Evolutionary conservation across 495 filamentous ascomycete species (phyloP).

Genomic region (Patellaria atrata): DNA sequence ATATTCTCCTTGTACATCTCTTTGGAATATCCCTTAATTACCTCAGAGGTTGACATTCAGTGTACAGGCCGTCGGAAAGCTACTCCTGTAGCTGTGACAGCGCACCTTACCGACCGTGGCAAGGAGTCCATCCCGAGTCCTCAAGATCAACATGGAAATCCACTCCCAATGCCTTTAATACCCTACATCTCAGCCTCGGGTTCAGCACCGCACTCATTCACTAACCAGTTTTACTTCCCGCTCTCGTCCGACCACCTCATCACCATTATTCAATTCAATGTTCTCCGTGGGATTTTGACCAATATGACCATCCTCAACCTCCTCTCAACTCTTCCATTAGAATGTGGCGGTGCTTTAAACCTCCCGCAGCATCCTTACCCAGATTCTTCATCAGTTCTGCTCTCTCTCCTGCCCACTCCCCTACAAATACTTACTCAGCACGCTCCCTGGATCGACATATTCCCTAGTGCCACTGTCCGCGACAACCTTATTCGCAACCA

Average conservation of each 20-base stretch:
- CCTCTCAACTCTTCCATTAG: conserved; percentile 16
- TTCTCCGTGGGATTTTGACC: conserved; percentile 22
- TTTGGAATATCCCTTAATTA: too few relatives aligned
- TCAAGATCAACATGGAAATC: too few relatives aligned
- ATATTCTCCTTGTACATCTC: too few relatives aligned
- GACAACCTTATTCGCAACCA: conserved; percentile 6
- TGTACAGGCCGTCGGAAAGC: too few relatives aligned
- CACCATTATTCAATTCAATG: conserved; percentile 27
- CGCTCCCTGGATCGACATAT: conserved; percentile 6
- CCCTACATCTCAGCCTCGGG: conserved; percentile 13
- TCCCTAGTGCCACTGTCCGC: conserved; percentile 3
- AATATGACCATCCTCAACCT: conserved; percentile 23
- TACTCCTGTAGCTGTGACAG: too few relatives aligned
- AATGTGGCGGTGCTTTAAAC: conserved; percentile 18
- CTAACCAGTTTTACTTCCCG: conserved; percentile 19
- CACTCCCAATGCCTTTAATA: conserved; percentile 20
- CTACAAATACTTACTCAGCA: not conserved
- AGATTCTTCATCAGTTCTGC: conserved; percentile 1
- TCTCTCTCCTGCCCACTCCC: conserved; percentile 3
- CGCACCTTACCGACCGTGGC: too few relatives aligned
- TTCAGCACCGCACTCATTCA: conserved; percentile 4
- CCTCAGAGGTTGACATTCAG: too few relatives aligned
- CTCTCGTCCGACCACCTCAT: conserved; percentile 24
- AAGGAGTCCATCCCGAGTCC: too few relatives aligned
- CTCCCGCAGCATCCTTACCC: conserved; percentile 3